Evolutionary conservation across 83 land plant species (phyloP).

Genomic region (Picea abies): DNA sequence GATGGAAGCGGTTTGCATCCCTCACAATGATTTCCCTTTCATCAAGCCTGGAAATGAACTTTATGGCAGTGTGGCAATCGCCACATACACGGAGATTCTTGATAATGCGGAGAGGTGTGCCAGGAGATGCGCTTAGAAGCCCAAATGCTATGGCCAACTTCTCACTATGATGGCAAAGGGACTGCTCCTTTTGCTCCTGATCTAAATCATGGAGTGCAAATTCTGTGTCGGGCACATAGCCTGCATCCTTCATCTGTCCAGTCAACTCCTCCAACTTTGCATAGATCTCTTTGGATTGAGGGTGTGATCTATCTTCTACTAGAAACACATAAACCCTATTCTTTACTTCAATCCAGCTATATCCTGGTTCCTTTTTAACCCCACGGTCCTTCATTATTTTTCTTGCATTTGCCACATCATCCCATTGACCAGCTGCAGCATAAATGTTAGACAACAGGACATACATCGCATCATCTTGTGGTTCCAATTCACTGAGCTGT

Average conservation of each 20-base stretch:
- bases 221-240: not conserved
- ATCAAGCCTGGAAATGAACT: too few species aligned
- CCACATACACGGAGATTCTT: too few species aligned
- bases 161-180: not conserved
- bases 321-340: not conserved
- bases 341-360: slow-evolving; percentile 3
- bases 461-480: not conserved
- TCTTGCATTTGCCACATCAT: not conserved
- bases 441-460: not conserved
- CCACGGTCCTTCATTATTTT: not conserved
- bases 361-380: not conserved
- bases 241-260: slow-evolving; percentile 6
- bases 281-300: not conserved
- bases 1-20: too few species aligned
- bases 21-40: too few species aligned
- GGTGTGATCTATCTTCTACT: not conserved
- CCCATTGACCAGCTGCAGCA: not conserved
- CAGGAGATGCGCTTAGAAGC: not conserved
- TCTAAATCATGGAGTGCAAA: not conserved
- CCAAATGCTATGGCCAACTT: slow-evolving; percentile 1
- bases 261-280: not conserved
- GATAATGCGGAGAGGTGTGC: not conserved
- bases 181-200: not conserved
- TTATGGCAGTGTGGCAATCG: too few species aligned
- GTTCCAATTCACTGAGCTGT: not conserved